Base-by-base conservation (phyloP, 257 asterid genomes). In the Solanum gandarillasii region DNA sequence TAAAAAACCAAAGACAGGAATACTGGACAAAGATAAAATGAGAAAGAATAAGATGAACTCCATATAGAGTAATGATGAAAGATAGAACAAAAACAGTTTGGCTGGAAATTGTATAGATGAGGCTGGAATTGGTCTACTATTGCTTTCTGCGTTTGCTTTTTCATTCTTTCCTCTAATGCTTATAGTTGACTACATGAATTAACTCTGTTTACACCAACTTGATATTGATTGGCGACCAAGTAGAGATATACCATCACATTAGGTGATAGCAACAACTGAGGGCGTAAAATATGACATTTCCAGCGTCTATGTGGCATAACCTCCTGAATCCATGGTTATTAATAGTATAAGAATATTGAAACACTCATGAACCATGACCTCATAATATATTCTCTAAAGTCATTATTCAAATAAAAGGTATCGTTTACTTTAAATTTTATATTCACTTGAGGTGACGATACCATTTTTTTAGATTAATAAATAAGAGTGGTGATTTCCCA, bases 401-500 rank as follows among this genome's bases (percentile, higher is more conserved):
- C 90, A 29, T 78, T 16, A 68, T 35, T 81, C 89, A 79, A 87
- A 81, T 65, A 65, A 32, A 87, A 85, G 86, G 60, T 73, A 75
- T 87, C 89, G 94, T 90, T 92, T 91, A 92, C 92, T 92, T 92
- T 89, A 90, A 87, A 90, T 88, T 60, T 34, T 65, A 36, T 55
- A 84, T 86, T 88, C 87, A 78, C 68, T 70, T 85, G 9, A 27
- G 83, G 34, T 31, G 87, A 86, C 87, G 85, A 84, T 86, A 41
- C 29, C 12, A 36, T 20, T 32, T n/a, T 41, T 55, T 72, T 38
- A 32, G 71, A 87, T 60, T 39, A 86, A 55, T 87, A 83, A 41
- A 32, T 12, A 9, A 23, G 83, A 67, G 20, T 58, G 20, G 65
- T 38, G 62, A n/a, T 5, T 31, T 36, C 27, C 68, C 3, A 82